phyloP scores from a whole-genome alignment of 2,329 filamentous ascomycete species.

The Curvularia verruculosa region DNA sequence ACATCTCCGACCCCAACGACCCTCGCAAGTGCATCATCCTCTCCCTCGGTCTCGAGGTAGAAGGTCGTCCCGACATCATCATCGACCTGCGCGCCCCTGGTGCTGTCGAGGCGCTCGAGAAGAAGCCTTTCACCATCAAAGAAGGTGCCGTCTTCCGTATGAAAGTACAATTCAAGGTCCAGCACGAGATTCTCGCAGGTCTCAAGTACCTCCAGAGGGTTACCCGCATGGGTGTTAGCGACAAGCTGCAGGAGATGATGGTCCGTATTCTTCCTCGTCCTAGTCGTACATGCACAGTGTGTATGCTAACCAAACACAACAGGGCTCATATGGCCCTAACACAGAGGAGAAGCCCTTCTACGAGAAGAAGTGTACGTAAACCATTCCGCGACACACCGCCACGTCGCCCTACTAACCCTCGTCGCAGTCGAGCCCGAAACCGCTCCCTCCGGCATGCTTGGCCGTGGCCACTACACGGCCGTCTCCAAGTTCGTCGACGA shows the following conservation, averaged over 20 bases:
- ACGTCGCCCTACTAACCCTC: slow-evolving; percentile 15
- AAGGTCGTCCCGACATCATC: slow-evolving; percentile 81
- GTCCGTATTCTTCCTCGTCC: slow-evolving; percentile 57
- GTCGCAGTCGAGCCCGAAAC: slow-evolving; percentile 82
- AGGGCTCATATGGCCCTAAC: slow-evolving; percentile 93
- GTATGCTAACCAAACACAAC: slow-evolving; percentile 21
- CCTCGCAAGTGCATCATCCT: slow-evolving; percentile 92
- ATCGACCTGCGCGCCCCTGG: slow-evolving; percentile 82
- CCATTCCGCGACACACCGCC: neutral
- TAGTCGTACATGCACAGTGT: neutral
- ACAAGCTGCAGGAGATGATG: slow-evolving; percentile 98
- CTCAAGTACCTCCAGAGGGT: slow-evolving; percentile 95
- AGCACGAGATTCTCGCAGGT: slow-evolving; percentile 94
- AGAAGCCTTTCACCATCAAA: slow-evolving; percentile 97
- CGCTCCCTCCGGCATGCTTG: slow-evolving; percentile 88
- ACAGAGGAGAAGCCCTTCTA: slow-evolving; percentile 86
- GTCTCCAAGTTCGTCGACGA: slow-evolving; percentile 92
- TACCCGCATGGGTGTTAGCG: slow-evolving; percentile 84
- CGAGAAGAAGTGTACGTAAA: slow-evolving; percentile 85
- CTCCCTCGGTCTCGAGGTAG: slow-evolving; percentile 83
- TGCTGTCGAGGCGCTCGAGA: slow-evolving; percentile 78
- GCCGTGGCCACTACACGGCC: slow-evolving; percentile 88
- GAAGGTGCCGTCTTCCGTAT: slow-evolving; percentile 93
- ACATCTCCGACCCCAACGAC: slow-evolving; percentile 67
- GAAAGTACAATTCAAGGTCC: slow-evolving; percentile 91